A percentile compares a stretch with the other conserved stretches of the same genome.
Conservation (phyloP, 768 basidiomycete genomes). For the Candolleomyces aberdarensis region DNA sequence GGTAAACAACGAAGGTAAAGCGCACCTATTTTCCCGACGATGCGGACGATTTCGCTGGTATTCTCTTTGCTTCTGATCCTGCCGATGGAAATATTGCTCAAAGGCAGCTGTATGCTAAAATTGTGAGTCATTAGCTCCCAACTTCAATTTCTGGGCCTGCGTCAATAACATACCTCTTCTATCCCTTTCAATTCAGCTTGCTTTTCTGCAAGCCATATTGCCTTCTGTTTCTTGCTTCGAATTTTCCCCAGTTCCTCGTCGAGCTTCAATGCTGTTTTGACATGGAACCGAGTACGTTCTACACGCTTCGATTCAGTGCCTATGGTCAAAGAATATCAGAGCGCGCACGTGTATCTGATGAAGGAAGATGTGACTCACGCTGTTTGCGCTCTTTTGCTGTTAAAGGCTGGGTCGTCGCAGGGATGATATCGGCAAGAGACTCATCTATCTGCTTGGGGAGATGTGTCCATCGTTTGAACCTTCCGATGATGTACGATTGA, state of each 20-base stretch:
- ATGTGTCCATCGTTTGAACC: neutral
- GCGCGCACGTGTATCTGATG: neutral
- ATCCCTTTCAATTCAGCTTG: neutral
- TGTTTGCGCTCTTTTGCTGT: neutral
- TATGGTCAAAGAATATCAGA: neutral
- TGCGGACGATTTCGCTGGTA: no score
- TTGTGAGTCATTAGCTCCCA: neutral
- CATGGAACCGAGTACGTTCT: neutral
- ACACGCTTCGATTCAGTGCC: neutral
- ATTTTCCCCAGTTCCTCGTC: neutral
- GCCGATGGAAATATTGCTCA: no score
- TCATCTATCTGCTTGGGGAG: neutral
- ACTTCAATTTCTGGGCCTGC: neutral
- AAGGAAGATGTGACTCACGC: neutral
- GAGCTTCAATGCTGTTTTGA: neutral
- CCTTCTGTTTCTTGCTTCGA: neutral
- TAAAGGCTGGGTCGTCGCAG: neutral
- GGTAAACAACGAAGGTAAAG: no score
- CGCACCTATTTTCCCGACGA: no score
- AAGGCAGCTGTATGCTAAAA: neutral
- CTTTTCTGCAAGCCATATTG: neutral
- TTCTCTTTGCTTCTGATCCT: no score
- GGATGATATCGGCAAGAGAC: neutral
- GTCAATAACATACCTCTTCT: neutral
- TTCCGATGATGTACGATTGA: neutral